A percentile compares a stretch with the other conserved stretches of the same genome.
Evolutionary conservation across 768 basidiomycete genomes (phyloP).

Genomic region (Termitomyces sp.): DNA sequence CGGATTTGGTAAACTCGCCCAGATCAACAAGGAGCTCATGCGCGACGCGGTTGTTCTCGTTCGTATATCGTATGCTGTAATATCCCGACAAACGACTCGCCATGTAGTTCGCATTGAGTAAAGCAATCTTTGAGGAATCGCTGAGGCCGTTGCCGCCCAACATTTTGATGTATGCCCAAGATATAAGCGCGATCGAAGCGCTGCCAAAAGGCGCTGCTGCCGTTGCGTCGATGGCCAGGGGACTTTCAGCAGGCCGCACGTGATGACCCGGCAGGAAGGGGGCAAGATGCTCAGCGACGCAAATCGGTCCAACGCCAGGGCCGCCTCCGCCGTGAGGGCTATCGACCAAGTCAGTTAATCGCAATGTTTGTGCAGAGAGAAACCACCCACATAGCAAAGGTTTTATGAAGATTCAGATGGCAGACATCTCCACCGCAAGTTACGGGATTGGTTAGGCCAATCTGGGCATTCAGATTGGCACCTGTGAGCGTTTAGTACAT

Average conservation of each 20-base stretch:
- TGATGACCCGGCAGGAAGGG: constrained; percentile 95
- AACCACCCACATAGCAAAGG: constrained; percentile 79
- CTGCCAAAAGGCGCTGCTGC: constrained; percentile 93
- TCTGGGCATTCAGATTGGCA: constrained; percentile 92
- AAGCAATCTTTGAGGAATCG: constrained; percentile 78
- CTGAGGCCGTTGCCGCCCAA: constrained; percentile 90
- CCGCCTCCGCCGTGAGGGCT: constrained; percentile 98
- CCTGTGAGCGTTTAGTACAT: constrained; percentile 26
- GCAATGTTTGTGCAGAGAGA: not conserved
- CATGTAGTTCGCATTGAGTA: constrained; percentile 98
- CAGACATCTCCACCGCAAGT: constrained; percentile 98
- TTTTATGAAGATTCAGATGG: constrained; percentile 98
- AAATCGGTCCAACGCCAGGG: constrained; percentile 95
- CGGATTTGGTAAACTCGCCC: constrained; percentile 88
- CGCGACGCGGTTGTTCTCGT: constrained; percentile 86
- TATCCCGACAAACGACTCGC: constrained; percentile 78
- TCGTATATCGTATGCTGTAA: constrained; percentile 87
- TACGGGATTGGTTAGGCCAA: constrained; percentile 88
- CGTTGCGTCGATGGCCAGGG: constrained; percentile 79
- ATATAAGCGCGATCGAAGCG: constrained; percentile 91
- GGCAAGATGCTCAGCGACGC: constrained; percentile 87
- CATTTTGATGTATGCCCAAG: constrained; percentile 99
- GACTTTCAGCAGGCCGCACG: constrained; percentile 55
- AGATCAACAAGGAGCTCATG: constrained; percentile 96
- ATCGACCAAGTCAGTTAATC: not conserved